Evolutionary conservation across 371 early-diverging fungal genomes (phyloP).

Genomic region (Chytridiales sp.): DNA sequence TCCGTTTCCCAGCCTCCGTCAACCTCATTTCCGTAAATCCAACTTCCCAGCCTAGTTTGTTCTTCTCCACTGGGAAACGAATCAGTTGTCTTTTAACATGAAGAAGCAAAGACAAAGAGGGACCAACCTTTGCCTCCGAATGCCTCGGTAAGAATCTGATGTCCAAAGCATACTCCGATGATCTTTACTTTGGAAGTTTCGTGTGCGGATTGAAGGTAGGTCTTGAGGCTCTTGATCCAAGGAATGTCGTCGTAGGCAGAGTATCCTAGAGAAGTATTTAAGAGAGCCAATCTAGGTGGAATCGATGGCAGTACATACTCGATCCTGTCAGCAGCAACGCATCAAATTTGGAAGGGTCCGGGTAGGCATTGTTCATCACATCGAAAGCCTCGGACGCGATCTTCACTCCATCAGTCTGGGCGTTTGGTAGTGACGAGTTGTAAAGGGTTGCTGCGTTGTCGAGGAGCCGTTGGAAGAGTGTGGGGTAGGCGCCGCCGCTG

Average conservation of each 20-base stretch:
- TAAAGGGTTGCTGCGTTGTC: no score
- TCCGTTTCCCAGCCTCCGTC: slow-evolving; percentile 25
- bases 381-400: slow-evolving; percentile 16
- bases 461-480: no score
- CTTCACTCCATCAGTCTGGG: no score
- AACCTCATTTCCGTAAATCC: slow-evolving; percentile 30
- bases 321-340: slow-evolving; percentile 33
- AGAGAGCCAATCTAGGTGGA: neutral
- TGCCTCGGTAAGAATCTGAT: slow-evolving; percentile 69
- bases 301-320: slow-evolving; percentile 10
- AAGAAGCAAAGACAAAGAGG: neutral
- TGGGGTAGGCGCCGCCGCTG: no score
- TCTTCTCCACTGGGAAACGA: slow-evolving; percentile 43
- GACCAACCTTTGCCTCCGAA: slow-evolving; percentile 51
- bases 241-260: slow-evolving; percentile 47
- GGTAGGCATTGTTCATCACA: slow-evolving; percentile 26
- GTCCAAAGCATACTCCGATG: slow-evolving; percentile 74
- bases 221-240: slow-evolving; percentile 60
- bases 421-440: no score
- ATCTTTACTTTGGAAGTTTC: slow-evolving; percentile 20
- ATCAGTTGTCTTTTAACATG: neutral
- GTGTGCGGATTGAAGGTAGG: slow-evolving; percentile 44
- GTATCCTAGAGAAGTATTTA: slow-evolving; percentile 19
- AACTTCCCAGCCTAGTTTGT: slow-evolving; percentile 68
- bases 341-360: slow-evolving; percentile 22